Percentiles rank a stretch among this genome's conserved stretches.
Conservation (phyloP, 164 flowering plant species). For the Vitis rupestris region DNA sequence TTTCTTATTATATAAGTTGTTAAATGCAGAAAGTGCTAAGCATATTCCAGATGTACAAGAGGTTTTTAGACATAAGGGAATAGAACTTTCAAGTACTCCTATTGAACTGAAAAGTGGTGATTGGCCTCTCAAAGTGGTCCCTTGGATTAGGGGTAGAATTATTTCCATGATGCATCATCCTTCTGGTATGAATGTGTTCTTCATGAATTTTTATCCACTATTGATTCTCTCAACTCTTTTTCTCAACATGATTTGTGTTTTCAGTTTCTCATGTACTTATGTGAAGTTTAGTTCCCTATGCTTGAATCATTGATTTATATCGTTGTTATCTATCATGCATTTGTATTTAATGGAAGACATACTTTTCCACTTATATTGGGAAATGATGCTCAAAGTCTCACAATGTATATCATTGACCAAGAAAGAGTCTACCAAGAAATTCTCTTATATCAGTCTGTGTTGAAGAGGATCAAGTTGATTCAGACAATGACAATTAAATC, state of each 20-base stretch:
- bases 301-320: neutral
- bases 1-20: neutral
- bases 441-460: too few relatives aligned
- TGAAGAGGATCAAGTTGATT: too few relatives aligned
- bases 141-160: conserved; percentile 97
- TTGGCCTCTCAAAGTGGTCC: conserved; percentile 82
- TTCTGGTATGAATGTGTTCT: conserved; percentile 50
- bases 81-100: conserved; percentile 68
- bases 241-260: neutral
- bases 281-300: too few relatives aligned
- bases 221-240: neutral
- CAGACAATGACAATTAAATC: too few relatives aligned
- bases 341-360: too few relatives aligned
- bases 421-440: too few relatives aligned
- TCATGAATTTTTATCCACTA: neutral
- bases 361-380: too few relatives aligned
- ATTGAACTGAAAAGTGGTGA: conserved; percentile 70
- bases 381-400: too few relatives aligned
- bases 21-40: conserved; percentile 60
- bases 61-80: conserved; percentile 54
- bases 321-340: too few relatives aligned
- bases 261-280: too few relatives aligned
- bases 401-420: too few relatives aligned
- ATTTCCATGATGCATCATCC: conserved; percentile 86
- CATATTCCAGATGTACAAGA: conserved; percentile 58